Conservation (phyloP, 164 flowering plant species). For the Liriodendron chinense region DNA sequence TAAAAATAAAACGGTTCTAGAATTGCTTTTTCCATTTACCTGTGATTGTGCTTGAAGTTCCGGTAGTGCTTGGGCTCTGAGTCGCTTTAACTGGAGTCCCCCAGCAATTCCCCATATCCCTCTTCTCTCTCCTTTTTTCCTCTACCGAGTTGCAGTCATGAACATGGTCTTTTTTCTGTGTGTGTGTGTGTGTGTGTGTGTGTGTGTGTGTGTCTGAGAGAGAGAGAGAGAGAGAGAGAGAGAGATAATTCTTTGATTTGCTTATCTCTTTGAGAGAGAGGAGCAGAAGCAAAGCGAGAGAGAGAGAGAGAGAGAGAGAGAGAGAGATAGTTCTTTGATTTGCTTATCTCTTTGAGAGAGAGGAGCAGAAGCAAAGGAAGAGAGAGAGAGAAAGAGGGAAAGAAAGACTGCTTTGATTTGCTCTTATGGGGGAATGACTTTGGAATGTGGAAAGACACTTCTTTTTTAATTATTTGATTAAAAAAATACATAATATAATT, state of each 20-base stretch:
- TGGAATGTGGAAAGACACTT: no score
- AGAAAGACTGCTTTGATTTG: background rate
- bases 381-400: background rate
- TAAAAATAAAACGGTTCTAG: no score
- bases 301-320: no score
- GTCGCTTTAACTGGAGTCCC: conserved; percentile 14
- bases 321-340: background rate
- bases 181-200: background rate
- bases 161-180: background rate
- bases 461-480: no score
- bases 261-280: background rate
- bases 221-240: no score
- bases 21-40: conserved; percentile 3
- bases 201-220: no score
- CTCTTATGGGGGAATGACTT: no score
- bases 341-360: background rate
- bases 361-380: background rate
- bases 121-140: background rate
- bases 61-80: conserved; percentile 14
- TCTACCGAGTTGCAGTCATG: background rate
- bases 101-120: conserved; percentile 26
- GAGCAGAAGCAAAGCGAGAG: background rate
- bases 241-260: background rate
- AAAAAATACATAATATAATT: no score
- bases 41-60: conserved; percentile 17